These are phyloP conservation scores for Colletotrichum euphorbiae DNA, from an alignment of 2,329 filamentous ascomycete species.

Conservation along the genomic window DNA sequence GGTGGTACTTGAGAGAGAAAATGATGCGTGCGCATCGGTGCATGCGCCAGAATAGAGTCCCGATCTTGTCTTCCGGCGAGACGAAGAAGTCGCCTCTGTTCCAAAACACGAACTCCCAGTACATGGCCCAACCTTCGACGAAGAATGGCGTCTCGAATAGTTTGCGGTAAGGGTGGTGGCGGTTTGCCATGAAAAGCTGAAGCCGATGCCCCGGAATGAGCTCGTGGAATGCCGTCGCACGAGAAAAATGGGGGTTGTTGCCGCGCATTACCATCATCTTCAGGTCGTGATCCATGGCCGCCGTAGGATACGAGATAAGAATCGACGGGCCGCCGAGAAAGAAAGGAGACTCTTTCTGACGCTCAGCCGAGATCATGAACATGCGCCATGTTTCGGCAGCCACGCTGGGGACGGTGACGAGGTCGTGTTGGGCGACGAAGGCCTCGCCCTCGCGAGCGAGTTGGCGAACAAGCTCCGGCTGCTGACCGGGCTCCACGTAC, in stretches of 20 bases:
- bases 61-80: slow-evolving; percentile 63
- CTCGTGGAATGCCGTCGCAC: slow-evolving; percentile 71
- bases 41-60: slow-evolving; percentile 72
- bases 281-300: slow-evolving; percentile 62
- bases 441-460: slow-evolving; percentile 63
- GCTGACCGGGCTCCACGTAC: slow-evolving; percentile 65
- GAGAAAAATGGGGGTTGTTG: slow-evolving; percentile 68
- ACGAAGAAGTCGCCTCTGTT: slow-evolving; percentile 62
- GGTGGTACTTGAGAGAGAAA: slow-evolving; percentile 69
- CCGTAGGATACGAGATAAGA: slow-evolving; percentile 67
- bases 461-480: slow-evolving; percentile 62
- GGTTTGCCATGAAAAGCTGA: slow-evolving; percentile 61
- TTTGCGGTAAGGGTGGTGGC: slow-evolving; percentile 60
- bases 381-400: slow-evolving; percentile 66
- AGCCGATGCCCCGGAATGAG: slow-evolving; percentile 70
- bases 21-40: slow-evolving; percentile 70
- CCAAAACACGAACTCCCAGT: slow-evolving; percentile 72
- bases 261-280: slow-evolving; percentile 71
- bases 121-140: slow-evolving; percentile 71
- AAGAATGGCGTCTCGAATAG: slow-evolving; percentile 69
- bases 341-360: slow-evolving; percentile 68
- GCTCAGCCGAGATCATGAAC: slow-evolving; percentile 66
- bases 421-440: slow-evolving; percentile 64
- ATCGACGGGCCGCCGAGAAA: slow-evolving; percentile 68
- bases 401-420: slow-evolving; percentile 66